These are phyloP conservation scores for Cyclaneusma minus DNA, from an alignment of 2,329 filamentous ascomycete genomes.

Conservation along the genomic window DNA sequence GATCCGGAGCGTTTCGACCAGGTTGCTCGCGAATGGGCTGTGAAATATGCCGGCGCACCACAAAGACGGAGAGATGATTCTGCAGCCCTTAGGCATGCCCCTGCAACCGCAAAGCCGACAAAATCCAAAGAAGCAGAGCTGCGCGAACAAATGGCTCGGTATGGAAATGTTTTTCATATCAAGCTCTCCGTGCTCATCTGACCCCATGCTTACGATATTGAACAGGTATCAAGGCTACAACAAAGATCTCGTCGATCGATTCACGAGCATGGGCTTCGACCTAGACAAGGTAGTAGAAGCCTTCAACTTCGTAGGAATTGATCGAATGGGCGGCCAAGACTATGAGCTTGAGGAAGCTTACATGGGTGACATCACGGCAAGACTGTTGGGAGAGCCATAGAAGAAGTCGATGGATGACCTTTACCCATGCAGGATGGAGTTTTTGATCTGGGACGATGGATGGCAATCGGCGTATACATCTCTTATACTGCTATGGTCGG, in stretches of 20 bases:
- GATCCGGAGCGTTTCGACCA: conserved; percentile 65
- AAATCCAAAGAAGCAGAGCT: conserved; percentile 13
- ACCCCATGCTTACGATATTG: background rate
- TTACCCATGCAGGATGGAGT: too few relatives aligned
- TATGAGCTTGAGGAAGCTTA: conserved; percentile 82
- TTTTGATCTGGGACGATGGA: too few relatives aligned
- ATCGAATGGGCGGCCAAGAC: conserved; percentile 60
- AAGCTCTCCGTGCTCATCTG: conserved; percentile 6
- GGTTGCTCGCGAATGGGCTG: conserved; percentile 81
- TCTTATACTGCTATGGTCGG: too few relatives aligned
- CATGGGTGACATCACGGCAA: conserved; percentile 78
- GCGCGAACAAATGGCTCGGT: conserved; percentile 11
- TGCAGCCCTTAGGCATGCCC: too few relatives aligned
- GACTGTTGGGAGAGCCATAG: conserved; percentile 65
- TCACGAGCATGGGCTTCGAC: conserved; percentile 83
- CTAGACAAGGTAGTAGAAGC: conserved; percentile 74
- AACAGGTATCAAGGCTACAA: conserved; percentile 76
- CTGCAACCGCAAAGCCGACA: conserved; percentile 10
- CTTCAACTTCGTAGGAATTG: conserved; percentile 69
- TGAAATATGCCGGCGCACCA: conserved; percentile 70
- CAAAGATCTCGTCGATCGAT: conserved; percentile 66
- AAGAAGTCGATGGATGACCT: too few relatives aligned
- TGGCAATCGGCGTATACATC: too few relatives aligned
- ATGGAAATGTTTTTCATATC: conserved; percentile 3
- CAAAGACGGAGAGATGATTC: conserved; percentile 26